Conservation (phyloP, 73 alveolate genomes). For the Breviolum minutum region DNA sequence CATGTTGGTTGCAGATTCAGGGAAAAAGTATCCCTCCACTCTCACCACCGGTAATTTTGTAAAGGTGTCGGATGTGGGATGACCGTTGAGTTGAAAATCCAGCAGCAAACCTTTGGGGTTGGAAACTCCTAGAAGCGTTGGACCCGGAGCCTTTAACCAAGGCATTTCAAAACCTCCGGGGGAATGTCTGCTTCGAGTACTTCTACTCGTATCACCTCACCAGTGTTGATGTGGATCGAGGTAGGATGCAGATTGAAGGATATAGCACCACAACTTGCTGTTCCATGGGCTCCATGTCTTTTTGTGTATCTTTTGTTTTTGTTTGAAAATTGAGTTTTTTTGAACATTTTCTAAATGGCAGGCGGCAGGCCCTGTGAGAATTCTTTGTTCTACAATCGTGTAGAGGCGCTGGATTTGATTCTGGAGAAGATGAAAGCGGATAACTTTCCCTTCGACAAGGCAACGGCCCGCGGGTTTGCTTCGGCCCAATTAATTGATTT, state of each 20-base stretch:
- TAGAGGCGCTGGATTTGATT: constrained; percentile 56
- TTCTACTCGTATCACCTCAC: constrained; percentile 11
- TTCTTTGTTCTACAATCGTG: too few relatives aligned
- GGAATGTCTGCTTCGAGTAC: constrained; percentile 58
- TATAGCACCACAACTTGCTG: too few relatives aligned
- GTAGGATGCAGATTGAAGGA: neutral
- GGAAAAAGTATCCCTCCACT: neutral
- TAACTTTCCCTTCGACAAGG: constrained; percentile 45
- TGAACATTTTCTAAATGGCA: too few relatives aligned
- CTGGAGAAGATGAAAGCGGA: constrained; percentile 51
- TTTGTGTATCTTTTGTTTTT: too few relatives aligned
- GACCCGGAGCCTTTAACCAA: neutral
- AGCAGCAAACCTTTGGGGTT: neutral
- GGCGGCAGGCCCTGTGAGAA: too few relatives aligned
- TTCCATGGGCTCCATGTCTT: too few relatives aligned
- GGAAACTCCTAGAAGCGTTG: neutral
- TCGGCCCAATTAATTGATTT: too few relatives aligned
- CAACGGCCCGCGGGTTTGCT: too few relatives aligned
- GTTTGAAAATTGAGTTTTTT: too few relatives aligned
- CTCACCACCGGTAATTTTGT: neutral
- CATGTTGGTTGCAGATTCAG: neutral
- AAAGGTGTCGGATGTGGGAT: neutral
- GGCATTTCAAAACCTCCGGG: constrained; percentile 80
- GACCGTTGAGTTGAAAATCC: neutral
- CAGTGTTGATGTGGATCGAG: constrained; percentile 83